A percentile compares a stretch with the other conserved stretches of the same genome.
phyloP scores from a whole-genome alignment of 495 filamentous ascomycete genomes.

The Hypoxylon intermedium region DNA sequence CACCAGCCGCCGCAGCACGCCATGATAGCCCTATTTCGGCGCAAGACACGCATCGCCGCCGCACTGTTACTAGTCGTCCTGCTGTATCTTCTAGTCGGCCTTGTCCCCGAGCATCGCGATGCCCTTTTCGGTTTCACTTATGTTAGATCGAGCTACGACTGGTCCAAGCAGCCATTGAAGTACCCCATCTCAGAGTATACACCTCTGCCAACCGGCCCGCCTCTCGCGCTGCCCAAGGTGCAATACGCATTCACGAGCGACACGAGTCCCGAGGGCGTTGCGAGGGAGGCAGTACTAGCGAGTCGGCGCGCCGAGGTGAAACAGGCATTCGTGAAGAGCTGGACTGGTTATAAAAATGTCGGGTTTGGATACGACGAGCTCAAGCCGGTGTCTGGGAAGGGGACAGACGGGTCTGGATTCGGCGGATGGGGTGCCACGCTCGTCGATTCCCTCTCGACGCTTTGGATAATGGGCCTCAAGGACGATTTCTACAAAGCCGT shows the following conservation, averaged over 20 bases:
- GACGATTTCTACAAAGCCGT: constrained; percentile 91
- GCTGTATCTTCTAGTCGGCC: constrained; percentile 41
- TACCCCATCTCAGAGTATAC: constrained; percentile 46
- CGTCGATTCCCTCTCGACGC: constrained; percentile 86
- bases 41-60: constrained; percentile 36
- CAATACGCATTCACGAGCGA: constrained; percentile 49
- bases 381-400: constrained; percentile 61
- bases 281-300: constrained; percentile 49
- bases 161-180: constrained; percentile 45
- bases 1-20: constrained; percentile 33
- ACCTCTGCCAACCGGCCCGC: constrained; percentile 46
- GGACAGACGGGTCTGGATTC: constrained; percentile 72
- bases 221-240: constrained; percentile 46
- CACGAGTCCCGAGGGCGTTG: constrained; percentile 39
- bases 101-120: constrained; percentile 39
- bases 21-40: constrained; percentile 40
- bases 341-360: constrained; percentile 75
- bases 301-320: constrained; percentile 64
- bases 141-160: constrained; percentile 51
- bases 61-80: constrained; percentile 23
- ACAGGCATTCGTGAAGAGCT: constrained; percentile 72
- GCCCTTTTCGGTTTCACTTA: constrained; percentile 44
- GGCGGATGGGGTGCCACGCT: constrained; percentile 93
- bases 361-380: constrained; percentile 85
- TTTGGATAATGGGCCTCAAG: constrained; percentile 94